Evolutionary conservation across 805 yeast species (phyloP).

Genomic region (Brettanomyces nanus): DNA sequence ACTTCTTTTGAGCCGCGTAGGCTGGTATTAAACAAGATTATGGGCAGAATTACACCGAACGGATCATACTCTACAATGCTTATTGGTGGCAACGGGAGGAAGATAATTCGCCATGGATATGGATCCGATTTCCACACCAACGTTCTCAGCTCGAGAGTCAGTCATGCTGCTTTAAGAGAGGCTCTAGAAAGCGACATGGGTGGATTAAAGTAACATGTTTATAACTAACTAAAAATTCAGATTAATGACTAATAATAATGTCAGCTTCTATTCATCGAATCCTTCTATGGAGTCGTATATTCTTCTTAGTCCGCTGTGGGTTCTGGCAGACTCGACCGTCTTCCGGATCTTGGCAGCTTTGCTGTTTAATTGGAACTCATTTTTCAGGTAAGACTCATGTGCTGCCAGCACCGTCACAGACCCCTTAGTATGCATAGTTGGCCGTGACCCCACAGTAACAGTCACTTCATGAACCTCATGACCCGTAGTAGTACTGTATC

Average conservation of each 20-base stretch:
- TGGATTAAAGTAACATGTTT: too few species aligned
- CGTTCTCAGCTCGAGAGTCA: constrained; percentile 31
- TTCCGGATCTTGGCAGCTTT: constrained; percentile 16
- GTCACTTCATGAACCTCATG: constrained; percentile 21
- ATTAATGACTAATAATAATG: too few species aligned
- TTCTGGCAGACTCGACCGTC: constrained; percentile 10
- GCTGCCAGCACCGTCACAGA: constrained; percentile 22
- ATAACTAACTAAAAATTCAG: too few species aligned
- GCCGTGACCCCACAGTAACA: constrained; percentile 22
- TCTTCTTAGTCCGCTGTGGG: constrained; percentile 6
- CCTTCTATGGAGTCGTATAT: constrained; percentile 11
- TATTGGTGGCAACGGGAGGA: constrained; percentile 34
- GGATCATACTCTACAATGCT: constrained; percentile 35
- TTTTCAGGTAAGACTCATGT: constrained; percentile 4
- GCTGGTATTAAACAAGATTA: not conserved
- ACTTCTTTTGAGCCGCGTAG: too few species aligned
- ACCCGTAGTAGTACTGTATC: constrained; percentile 18
- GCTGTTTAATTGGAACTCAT: constrained; percentile 6
- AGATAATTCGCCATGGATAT: constrained; percentile 35
- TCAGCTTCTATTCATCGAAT: not conserved
- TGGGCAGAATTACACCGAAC: not conserved
- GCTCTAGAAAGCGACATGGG: constrained; percentile 29
- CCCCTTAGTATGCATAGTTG: constrained; percentile 17
- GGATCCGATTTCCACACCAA: constrained; percentile 28
- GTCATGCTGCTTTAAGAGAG: constrained; percentile 39